Conservation (phyloP, 2,329 filamentous ascomycete genomes). For the Penicillium frequentans region DNA sequence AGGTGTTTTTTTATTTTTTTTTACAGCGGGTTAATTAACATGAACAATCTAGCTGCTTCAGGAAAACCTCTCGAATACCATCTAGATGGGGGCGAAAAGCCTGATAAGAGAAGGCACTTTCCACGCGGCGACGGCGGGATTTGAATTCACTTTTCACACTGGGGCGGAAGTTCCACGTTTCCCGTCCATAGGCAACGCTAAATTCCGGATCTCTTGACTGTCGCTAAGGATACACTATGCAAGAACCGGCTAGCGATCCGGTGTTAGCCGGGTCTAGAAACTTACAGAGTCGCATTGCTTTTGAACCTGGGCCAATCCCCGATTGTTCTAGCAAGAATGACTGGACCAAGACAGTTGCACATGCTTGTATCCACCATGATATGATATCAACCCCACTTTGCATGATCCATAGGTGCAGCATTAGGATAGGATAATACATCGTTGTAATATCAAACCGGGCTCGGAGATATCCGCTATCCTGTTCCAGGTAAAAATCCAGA, state of each 20-base stretch:
- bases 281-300: conserved; percentile 26
- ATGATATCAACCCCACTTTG: conserved; percentile 20
- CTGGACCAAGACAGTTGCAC: conserved; percentile 16
- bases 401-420: conserved; percentile 4
- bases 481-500: background rate
- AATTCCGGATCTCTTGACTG: background rate
- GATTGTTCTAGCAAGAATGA: background rate
- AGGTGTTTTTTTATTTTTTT: background rate
- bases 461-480: conserved; percentile 4
- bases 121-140: conserved; percentile 1
- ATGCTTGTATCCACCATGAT: conserved; percentile 18
- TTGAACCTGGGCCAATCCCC: conserved; percentile 3
- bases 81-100: background rate
- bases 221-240: conserved; percentile 17
- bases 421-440: background rate
- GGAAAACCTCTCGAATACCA: background rate
- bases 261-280: conserved; percentile 25
- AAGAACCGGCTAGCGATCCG: conserved; percentile 19
- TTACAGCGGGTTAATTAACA: background rate
- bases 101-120: background rate
- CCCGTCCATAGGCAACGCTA: background rate
- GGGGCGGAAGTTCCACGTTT: background rate
- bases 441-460: background rate
- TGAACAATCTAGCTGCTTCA: background rate
- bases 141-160: background rate